Percentiles rank a stretch among this genome's conserved stretches.
These are phyloP conservation scores for Seminavis robusta DNA, from an alignment of 108 stramenopile species.

Conservation along the genomic window DNA sequence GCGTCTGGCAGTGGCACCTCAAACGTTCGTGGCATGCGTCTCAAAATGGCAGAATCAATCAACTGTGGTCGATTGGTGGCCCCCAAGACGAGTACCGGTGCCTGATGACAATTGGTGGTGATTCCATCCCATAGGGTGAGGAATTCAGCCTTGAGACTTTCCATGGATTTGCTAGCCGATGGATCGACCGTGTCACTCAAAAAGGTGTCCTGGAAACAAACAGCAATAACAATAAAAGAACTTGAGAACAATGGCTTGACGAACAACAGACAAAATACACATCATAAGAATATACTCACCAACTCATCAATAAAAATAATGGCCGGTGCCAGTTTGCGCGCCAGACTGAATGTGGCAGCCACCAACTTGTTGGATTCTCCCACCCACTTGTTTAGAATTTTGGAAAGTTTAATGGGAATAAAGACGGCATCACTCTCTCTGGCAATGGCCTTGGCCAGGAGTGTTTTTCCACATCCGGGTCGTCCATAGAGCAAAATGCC, in stretches of 20 bases:
- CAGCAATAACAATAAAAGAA: too few species aligned
- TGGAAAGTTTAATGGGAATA: constrained; percentile 85
- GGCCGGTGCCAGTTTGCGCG: constrained; percentile 88
- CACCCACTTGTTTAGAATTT: constrained; percentile 96
- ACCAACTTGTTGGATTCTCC: constrained; percentile 96
- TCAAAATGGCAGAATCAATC: constrained; percentile 92
- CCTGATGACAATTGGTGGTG: constrained; percentile 22
- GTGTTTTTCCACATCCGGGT: constrained; percentile 91
- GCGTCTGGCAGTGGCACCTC: constrained; percentile 72
- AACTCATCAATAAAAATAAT: constrained; percentile 98
- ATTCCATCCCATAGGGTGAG: constrained; percentile 96
- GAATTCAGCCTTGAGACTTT: constrained; percentile 88
- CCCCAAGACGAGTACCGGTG: constrained; percentile 89
- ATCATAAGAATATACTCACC: too few species aligned
- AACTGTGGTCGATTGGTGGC: constrained; percentile 95
- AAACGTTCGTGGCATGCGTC: constrained; percentile 90
- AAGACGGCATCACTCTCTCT: constrained; percentile 94
- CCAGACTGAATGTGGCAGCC: constrained; percentile 89
- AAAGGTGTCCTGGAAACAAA: too few species aligned
- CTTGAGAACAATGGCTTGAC: too few species aligned
- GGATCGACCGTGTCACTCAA: constrained; percentile 31
- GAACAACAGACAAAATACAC: too few species aligned
- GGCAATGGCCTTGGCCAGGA: constrained; percentile 97
- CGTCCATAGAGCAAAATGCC: constrained; percentile 95
- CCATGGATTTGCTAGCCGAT: too few species aligned